Evolutionary conservation across 192 early-diverging fungal species (phyloP), one percentile per base, ranked within the genome.

Genomic region (Haplosporangium gracile): DNA sequence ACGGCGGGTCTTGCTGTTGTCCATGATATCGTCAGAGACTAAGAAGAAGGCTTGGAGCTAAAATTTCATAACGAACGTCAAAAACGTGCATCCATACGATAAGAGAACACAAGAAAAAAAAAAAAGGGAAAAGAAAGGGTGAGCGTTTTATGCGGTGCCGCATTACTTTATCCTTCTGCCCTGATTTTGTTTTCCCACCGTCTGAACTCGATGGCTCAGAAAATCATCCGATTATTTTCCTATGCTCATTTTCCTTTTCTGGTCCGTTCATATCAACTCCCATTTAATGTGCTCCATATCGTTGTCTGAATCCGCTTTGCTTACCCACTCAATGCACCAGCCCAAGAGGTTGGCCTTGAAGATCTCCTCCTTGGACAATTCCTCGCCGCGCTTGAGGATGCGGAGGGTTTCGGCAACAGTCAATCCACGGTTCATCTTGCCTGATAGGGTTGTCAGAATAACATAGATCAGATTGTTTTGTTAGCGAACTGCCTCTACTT

Each of bases 21-120:
- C 98, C 98, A 99, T 99, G 88, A 99, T 98, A 88, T 99, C 98
- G 91, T 99, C 98, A 29, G 97, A 92, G 18, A 99, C 96, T 74
- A 99, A 93, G 93, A 99, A 99, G 89, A 97, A 98, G 22, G 97
- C 97, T 94, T 99, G 98, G 63, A 99, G 93, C 97, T 96, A 71
- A 70, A 36, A 36, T 13, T 68, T 70, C 18, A 18, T n/a, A 53
- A 53, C 20, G 72, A 75, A 20, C 7, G 22, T 65, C 60, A 73
- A 51, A 65, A 81, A 55, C n/a, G 39, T 39, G 38, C 39, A 10
- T 42, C 15, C 49, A 51, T 5, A 51, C 18, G 49, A 22, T 45
- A 45, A 55, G 53, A 40, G n/a, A 74, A 57, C 4, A 29, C 10
- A 32, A 24, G 34, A 49, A 2, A 26, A n/a, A 0, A 49, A 2